A percentile compares a stretch with the other conserved stretches of the same genome.
phyloP scores from a whole-genome alignment of 139 green algal genomes.

The Cymbomonas tetramitiformis region DNA sequence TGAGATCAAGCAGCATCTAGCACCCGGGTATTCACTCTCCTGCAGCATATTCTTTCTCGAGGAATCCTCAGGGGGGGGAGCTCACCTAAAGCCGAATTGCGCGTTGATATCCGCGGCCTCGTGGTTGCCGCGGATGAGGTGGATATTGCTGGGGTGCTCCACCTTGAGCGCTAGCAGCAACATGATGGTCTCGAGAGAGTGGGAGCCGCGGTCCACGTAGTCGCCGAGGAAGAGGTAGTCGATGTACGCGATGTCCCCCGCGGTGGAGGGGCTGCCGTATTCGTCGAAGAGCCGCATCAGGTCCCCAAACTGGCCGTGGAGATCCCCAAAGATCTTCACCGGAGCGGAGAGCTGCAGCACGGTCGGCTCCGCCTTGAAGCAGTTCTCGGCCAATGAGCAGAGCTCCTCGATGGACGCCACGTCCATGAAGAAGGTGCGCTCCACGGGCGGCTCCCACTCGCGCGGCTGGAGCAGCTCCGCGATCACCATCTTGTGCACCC shows the following conservation, averaged over 20 bases:
- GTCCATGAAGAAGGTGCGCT: conserved; percentile 56
- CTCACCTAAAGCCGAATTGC: conserved; percentile 98
- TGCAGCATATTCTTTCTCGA: too few relatives aligned
- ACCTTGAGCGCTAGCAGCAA: conserved; percentile 61
- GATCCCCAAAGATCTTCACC: conserved; percentile 97
- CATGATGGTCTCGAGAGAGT: conserved; percentile 63
- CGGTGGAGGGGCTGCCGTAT: conserved; percentile 85
- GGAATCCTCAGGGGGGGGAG: too few relatives aligned
- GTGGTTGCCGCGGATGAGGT: conserved; percentile 97
- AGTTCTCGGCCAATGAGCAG: conserved; percentile 69
- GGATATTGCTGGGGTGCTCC: conserved; percentile 74
- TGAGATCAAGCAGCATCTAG: too few relatives aligned
- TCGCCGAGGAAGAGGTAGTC: conserved; percentile 73
- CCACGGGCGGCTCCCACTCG: conserved; percentile 38
- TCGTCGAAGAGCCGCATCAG: conserved; percentile 98
- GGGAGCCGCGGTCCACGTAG: conserved; percentile 66
- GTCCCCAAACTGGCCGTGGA: conserved; percentile 96
- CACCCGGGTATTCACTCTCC: too few relatives aligned
- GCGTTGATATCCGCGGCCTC: conserved; percentile 95
- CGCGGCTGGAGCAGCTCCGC: conserved; percentile 31
- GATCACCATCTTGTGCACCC: conserved; percentile 68
- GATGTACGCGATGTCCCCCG: conserved; percentile 98
- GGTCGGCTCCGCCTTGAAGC: conserved; percentile 51
- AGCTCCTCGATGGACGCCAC: conserved; percentile 64
- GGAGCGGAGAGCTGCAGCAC: conserved; percentile 74